These are phyloP conservation scores for Adansonia rubrostipa DNA, from an alignment of 441 rosid genomes.

Conservation along the genomic window DNA sequence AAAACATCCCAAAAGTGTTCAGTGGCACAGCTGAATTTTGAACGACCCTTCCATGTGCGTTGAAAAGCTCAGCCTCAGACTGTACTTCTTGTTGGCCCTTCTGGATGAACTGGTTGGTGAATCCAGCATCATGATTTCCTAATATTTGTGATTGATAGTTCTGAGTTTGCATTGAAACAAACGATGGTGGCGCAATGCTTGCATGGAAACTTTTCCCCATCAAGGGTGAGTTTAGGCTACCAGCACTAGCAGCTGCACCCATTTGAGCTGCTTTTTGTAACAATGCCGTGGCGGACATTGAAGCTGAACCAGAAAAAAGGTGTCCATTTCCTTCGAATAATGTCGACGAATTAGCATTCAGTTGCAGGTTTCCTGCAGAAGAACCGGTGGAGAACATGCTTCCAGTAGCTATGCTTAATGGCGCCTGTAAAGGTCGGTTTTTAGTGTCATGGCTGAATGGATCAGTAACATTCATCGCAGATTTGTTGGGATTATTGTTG, in stretches of 20 bases:
- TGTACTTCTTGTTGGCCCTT: slow-evolving; percentile 14
- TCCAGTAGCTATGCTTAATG: slow-evolving; percentile 51
- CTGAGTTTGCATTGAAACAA: slow-evolving; percentile 26
- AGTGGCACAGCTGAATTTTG: slow-evolving; percentile 29
- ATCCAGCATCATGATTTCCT: slow-evolving; percentile 21
- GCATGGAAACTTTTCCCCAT: slow-evolving; percentile 35
- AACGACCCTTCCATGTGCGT: slow-evolving; percentile 7
- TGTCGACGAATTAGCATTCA: slow-evolving; percentile 29
- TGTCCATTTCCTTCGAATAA: slow-evolving; percentile 26
- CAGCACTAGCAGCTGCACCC: slow-evolving; percentile 45
- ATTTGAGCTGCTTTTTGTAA: slow-evolving; percentile 66
- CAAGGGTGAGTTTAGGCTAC: slow-evolving; percentile 38
- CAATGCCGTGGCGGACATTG: slow-evolving; percentile 62
- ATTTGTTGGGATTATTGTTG: slow-evolving; percentile 29
- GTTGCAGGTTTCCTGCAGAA: slow-evolving; percentile 33
- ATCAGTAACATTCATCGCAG: slow-evolving; percentile 40
- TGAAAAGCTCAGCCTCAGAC: slow-evolving; percentile 31
- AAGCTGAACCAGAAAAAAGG: slow-evolving; percentile 22
- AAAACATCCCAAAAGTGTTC: slow-evolving; percentile 48
- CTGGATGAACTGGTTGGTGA: slow-evolving; percentile 24
- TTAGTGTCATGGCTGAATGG: slow-evolving; percentile 47
- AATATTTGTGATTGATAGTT: slow-evolving; percentile 13
- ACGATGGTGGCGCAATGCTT: slow-evolving; percentile 44
- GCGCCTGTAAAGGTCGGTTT: slow-evolving; percentile 45
- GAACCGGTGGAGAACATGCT: slow-evolving; percentile 58